Evolutionary conservation across 129 eudicot genomes (phyloP), one percentile per base, ranked within the genome.

Genomic region (Chrysanthemum seticuspe): DNA sequence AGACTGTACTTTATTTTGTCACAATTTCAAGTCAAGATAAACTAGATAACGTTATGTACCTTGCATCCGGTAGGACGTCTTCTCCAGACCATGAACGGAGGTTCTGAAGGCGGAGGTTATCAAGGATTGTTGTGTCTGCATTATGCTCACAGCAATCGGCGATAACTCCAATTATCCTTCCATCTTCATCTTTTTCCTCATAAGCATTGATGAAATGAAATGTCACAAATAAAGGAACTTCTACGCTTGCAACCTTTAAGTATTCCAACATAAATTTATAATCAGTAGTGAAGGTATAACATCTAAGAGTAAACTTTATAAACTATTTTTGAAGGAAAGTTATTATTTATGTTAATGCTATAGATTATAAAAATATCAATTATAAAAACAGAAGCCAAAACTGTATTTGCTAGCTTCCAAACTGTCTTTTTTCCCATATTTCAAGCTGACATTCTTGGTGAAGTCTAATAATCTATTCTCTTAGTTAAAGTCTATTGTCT

Each of bases 161-260:
- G 9, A 95, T 76, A 8, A 95, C 79, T 60, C 86, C 95, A 0
- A 80, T 85, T 16, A 85, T 82, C 56, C 92, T 88, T 13, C 99
- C 99, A 13, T 90, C 96, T 75, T 86, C 94, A 23, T 95, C 99
- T 76, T 66, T 95, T 78, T 95, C 96, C 79, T 95, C 99, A 79
- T 90, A 95, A 10, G 97, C 99, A 29, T 95, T 95, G 23, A 95
- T 90, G 94, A 88, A 95, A 72, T 95, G 99, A 78, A 95, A 95
- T 56, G 93, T 85, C 52, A 95, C 93, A 63, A 76, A 95, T 31
- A 90, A 51, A 36, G 99, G 99, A 69, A 95, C 99, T 61, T 95
- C 99, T 62, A 95, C 99, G 31, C 96, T 95, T 72, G 99, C 89
- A 85, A 90, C 97, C 99, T 93, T 71, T 47, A 27, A 23, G 6